A percentile compares a stretch with the other conserved stretches of the same genome.
Conservation (phyloP, 305 asterid genomes). For the Solanum hybrid region DNA sequence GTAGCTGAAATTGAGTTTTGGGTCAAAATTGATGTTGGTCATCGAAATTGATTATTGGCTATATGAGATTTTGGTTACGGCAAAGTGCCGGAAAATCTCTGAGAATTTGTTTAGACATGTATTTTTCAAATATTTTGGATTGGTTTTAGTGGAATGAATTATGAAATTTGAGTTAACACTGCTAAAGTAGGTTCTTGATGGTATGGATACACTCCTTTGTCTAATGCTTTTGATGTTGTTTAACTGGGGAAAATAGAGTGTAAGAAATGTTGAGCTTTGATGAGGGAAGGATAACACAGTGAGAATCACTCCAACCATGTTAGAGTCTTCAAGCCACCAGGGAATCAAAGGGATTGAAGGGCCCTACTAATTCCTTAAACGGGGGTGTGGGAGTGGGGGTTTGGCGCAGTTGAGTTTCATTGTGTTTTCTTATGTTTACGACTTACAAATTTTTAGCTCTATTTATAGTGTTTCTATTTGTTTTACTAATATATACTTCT, state of each 20-base stretch:
- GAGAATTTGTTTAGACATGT: not conserved
- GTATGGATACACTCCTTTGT: not conserved
- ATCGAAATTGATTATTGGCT: not conserved
- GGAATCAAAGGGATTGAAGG: not conserved
- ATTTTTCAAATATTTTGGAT: not conserved
- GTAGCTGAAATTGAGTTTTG: not conserved
- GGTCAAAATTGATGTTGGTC: not conserved
- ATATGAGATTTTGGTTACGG: not conserved
- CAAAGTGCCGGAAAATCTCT: not conserved
- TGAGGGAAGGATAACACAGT: not conserved
- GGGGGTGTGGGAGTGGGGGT: not conserved
- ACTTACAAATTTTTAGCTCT: not conserved
- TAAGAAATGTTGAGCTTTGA: not conserved
- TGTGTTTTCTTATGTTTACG: not conserved
- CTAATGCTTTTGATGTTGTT: not conserved
- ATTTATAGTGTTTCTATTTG: not conserved
- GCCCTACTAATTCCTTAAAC: not conserved
- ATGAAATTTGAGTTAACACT: not conserved
- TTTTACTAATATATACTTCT: conserved; percentile 1
- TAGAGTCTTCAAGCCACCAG: not conserved
- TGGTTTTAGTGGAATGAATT: not conserved
- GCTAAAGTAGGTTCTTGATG: not conserved
- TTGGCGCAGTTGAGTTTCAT: not conserved
- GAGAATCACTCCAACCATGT: not conserved
- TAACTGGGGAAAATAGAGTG: not conserved